Evolutionary conservation across 257 asterid genomes (phyloP), one percentile per base, ranked within the genome.

Genomic region (Lithospermum erythrorhizon): DNA sequence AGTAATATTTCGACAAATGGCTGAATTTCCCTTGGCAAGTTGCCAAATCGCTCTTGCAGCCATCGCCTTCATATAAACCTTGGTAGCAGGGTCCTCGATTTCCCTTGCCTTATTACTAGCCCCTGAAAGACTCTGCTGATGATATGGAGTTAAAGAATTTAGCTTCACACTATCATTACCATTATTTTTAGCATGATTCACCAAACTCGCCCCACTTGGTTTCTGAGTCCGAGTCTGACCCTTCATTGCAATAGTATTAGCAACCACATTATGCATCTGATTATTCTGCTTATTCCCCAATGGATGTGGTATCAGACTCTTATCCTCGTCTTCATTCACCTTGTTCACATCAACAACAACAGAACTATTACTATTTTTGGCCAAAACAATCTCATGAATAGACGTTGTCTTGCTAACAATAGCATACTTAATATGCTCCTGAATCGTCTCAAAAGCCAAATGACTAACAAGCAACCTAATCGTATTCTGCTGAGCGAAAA

Each of bases 351-450:
- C 49, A 3, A 3, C 53, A 9, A 19, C 59, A 45, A 5, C 66
- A 5, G 11, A 11, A 24, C 11, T 15, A 27, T 9, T 27, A 14
- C 16, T 73, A 56, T 8, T 35, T 8, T 8, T 3, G 85, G 86
- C 94, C 41, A 87, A 61, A 5, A 87, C 87, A 20, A 80, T 81
- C 4, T 85, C 87, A 69, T 86, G 95, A 69, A 84, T 78, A 3
- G 94, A 83, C 0, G 87, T 80, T 11, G 95, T 84, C 41, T 82
- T 84, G 69, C 90, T 80, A 0, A 72, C 85, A 19, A 83, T 62
- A 19, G 85, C 59, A 53, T 86, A 86, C 62, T 86, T 83, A 75
- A 80, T 86, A 55, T 86, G 95, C 49, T 86, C 95, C 22, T 83
- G 83, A 27, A 86, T 87, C 0, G 91, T 86, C 58, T 86, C 91